Evolutionary conservation across 495 filamentous ascomycete genomes (phyloP), one percentile per base, ranked within the genome.

Genomic region (Hypoxylon rickii): DNA sequence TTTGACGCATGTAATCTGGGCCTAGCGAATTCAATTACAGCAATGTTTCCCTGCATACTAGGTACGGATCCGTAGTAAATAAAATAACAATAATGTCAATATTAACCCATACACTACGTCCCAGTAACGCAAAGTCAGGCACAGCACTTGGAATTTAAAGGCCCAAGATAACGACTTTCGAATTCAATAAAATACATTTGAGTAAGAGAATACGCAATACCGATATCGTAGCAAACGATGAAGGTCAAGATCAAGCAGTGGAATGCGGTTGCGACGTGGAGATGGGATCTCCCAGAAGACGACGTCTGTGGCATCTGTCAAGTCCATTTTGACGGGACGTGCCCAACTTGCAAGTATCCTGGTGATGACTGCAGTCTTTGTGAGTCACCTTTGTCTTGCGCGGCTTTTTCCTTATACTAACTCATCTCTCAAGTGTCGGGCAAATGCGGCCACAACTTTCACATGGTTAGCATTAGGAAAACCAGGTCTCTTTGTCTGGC

Each of bases 251-350:
- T 97, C 74, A 89, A 86, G 67, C 80, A 87, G 69, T 97, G 91
- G 91, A 89, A 92, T 72, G 90, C 89, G 2, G 89, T 97, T 40
- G 94, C 94, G 1, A 89, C 90, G 21, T 99, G 94, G 94, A 84
- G 89, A 52, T 99, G 94, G 94, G 91, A 97, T 68, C 90, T 96
- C 67, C 90, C 94, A 37, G 92, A 96, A 63, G 94, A 97, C 75
- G 94, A 99, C 63, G 90, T 97, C 52, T 99, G 94, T 63, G 94
- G 94, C 51, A 99, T 99, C 74, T 99, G 94, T 78, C 92, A 93
- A 67, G 89, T 95, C 20, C 90, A 96, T 68, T 99, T 97, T 70
- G 94, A 99, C 67, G 91, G 92, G 18, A 97, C 94, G 8, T 99
- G 94, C 74, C 91, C 93, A 17, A 92, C 91, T 45, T 99, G 94